Base-by-base conservation (phyloP, 768 basidiomycete species). In the Megacollybia marginata region DNA sequence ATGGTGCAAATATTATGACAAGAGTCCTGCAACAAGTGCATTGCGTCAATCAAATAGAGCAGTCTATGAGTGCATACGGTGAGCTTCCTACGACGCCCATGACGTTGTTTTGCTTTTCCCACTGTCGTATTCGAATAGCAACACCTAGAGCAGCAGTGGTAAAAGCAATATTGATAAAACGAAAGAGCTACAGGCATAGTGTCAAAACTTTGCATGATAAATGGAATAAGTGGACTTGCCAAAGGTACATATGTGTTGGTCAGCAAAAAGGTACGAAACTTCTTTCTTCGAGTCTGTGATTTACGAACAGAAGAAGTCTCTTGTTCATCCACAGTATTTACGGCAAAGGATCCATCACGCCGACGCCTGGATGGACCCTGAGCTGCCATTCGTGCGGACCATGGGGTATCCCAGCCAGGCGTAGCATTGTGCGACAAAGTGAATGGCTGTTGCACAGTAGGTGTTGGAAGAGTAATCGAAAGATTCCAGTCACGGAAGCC, bases 71-170 rank as follows among this genome's bases (percentile, higher is more conserved):
- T 44, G 74, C 82, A 51, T 64, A 88, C 85, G 86, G 83, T 13
- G 90, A 92, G 57, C 85, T 84, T 42, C 92, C 92, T 23, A 94
- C 72, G 2, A 80, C 79, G 19, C 92, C 92, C 69, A 76, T 74
- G 19, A 79, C 68, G 46, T 69, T 54, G 55, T 73, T 62, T 0
- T 61, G 62, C 40, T 61, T 53, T 65, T 93, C 89, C 35, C 74
- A 63, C 9, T 65, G 57, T 44, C 88, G 82, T 59, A 92, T 88
- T 34, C 73, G 76, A 54, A 91, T 80, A 1, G 91, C 92, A 42
- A 93, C 70, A 3, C 77, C 91, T 42, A 94, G 78, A 2, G 88
- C 85, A 36, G 83, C 75, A 13, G 83, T 78, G 11, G 87, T 92
- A 57, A 93, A 87, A 9, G 83, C 72, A 55, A 95, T 83, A 61